These are phyloP conservation scores for Acorus gramineus DNA, from an alignment of 106 monocot species.

Conservation along the genomic window DNA sequence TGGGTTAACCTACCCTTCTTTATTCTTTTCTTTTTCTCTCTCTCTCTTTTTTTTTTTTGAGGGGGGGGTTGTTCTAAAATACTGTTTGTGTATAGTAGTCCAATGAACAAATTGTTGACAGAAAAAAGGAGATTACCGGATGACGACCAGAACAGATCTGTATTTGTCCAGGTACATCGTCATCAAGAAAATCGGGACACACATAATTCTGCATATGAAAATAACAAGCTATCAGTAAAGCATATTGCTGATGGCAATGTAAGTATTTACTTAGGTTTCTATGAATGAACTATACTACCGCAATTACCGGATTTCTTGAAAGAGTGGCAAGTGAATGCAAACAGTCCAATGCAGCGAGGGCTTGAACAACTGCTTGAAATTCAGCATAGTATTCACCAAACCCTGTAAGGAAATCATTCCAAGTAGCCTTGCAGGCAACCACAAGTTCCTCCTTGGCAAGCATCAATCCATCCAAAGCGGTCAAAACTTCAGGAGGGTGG, in stretches of 20 bases:
- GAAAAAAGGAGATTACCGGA: conserved; percentile 34
- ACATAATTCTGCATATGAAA: conserved; percentile 62
- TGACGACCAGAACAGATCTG: conserved; percentile 65
- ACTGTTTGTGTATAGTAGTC: too few species aligned
- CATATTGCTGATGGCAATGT: too few species aligned
- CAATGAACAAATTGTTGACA: too few species aligned
- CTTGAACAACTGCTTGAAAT: conserved; percentile 86
- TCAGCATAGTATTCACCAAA: conserved; percentile 73
- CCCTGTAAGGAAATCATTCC: conserved; percentile 49
- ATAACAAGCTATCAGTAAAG: not conserved
- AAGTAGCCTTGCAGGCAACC: conserved; percentile 54
- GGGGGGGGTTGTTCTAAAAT: too few species aligned
- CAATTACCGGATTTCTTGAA: conserved; percentile 66
- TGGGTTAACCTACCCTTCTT: too few species aligned
- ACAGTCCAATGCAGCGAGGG: conserved; percentile 87
- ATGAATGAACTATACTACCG: not conserved
- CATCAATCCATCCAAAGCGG: conserved; percentile 51
- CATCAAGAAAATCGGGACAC: conserved; percentile 67
- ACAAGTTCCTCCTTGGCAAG: conserved; percentile 81
- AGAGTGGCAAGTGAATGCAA: conserved; percentile 85
- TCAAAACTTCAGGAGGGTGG: conserved; percentile 78
- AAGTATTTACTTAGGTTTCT: too few species aligned
- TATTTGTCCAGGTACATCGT: conserved; percentile 75
- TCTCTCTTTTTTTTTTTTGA: too few species aligned
- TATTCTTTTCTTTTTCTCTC: too few species aligned